A percentile compares a stretch with the other conserved stretches of the same genome.
phyloP scores from a whole-genome alignment of 768 basidiomycete species.

The Phlebiopsis gigantea region DNA sequence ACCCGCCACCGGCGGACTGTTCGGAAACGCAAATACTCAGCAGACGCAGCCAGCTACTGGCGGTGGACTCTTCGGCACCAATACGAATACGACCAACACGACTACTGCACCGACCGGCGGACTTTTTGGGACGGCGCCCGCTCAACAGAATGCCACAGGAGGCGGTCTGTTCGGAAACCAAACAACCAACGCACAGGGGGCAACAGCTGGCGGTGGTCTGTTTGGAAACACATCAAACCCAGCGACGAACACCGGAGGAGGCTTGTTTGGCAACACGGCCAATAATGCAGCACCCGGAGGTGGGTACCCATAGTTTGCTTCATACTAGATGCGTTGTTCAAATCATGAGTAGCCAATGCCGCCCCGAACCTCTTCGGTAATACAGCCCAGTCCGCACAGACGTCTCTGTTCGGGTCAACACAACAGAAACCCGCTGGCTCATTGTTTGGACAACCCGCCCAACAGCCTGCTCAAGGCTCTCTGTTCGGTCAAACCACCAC shows the following conservation, averaged over 20 bases:
- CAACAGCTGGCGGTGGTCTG: slow-evolving; percentile 14
- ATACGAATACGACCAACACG: neutral
- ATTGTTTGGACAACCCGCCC: slow-evolving; percentile 5
- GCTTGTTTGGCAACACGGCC: slow-evolving; percentile 26
- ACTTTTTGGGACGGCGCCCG: slow-evolving; percentile 19
- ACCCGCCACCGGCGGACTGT: slow-evolving; percentile 13
- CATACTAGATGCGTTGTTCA: no score
- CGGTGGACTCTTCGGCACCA: slow-evolving; percentile 25
- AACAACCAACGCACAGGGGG: neutral
- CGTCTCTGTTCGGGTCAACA: slow-evolving; percentile 31
- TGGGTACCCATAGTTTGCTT: slow-evolving; percentile 9
- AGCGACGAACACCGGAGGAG: slow-evolving; percentile 16
- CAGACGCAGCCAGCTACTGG: slow-evolving; percentile 8
- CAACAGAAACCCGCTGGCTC: slow-evolving; percentile 23
- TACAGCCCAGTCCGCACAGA: slow-evolving; percentile 8
- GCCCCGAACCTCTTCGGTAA: slow-evolving; percentile 18
- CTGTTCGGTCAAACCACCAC: neutral
- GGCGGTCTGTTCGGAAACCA: slow-evolving; percentile 20
- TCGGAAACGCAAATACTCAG: slow-evolving; percentile 7
- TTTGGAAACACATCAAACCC: slow-evolving; percentile 21
- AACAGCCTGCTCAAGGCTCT: slow-evolving; percentile 2
- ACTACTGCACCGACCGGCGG: slow-evolving; percentile 15
- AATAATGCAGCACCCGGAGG: slow-evolving; percentile 10
- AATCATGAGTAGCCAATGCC: neutral
- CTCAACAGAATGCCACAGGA: slow-evolving; percentile 3